A percentile compares a stretch with the other conserved stretches of the same genome.
Conservation (phyloP, 768 basidiomycete species). For the Amanita brunnescens region DNA sequence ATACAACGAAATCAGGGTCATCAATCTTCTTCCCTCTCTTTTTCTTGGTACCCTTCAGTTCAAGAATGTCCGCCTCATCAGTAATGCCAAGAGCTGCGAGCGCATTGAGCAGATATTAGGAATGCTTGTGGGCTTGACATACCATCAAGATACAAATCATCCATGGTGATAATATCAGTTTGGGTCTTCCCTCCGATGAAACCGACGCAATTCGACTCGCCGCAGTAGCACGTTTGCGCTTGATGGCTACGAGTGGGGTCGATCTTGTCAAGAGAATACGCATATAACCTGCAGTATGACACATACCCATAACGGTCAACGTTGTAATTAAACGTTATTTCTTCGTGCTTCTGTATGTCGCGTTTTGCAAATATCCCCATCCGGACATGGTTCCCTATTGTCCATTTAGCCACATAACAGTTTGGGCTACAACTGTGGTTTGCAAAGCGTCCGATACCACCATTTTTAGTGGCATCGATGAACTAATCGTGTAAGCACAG, state of each 20-base stretch:
- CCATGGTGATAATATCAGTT: slow-evolving; percentile 91
- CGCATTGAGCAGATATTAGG: neutral
- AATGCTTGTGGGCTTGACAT: slow-evolving; percentile 12
- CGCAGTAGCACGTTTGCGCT: slow-evolving; percentile 91
- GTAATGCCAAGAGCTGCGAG: slow-evolving; percentile 80
- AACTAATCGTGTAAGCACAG: slow-evolving; percentile 41
- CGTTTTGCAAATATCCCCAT: slow-evolving; percentile 99
- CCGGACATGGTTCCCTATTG: slow-evolving; percentile 77
- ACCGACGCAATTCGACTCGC: slow-evolving; percentile 91
- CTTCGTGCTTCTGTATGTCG: slow-evolving; percentile 67
- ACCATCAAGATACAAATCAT: slow-evolving; percentile 93
- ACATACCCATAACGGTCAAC: slow-evolving; percentile 97
- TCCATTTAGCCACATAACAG: slow-evolving; percentile 98
- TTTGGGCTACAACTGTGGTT: slow-evolving; percentile 98
- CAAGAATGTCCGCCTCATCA: slow-evolving; percentile 78
- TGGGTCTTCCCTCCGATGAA: slow-evolving; percentile 98
- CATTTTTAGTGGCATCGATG: slow-evolving; percentile 96
- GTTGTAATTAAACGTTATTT: slow-evolving; percentile 98
- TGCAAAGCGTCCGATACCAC: slow-evolving; percentile 93
- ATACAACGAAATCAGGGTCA: slow-evolving; percentile 80
- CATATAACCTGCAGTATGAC: neutral
- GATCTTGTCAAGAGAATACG: neutral
- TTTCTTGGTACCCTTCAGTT: slow-evolving; percentile 88
- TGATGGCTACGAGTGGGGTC: slow-evolving; percentile 55
- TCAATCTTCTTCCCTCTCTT: slow-evolving; percentile 91